A percentile compares a stretch with the other conserved stretches of the same genome.
phyloP scores from a whole-genome alignment of 345 rosid species.

The Pelargonium nanum region DNA sequence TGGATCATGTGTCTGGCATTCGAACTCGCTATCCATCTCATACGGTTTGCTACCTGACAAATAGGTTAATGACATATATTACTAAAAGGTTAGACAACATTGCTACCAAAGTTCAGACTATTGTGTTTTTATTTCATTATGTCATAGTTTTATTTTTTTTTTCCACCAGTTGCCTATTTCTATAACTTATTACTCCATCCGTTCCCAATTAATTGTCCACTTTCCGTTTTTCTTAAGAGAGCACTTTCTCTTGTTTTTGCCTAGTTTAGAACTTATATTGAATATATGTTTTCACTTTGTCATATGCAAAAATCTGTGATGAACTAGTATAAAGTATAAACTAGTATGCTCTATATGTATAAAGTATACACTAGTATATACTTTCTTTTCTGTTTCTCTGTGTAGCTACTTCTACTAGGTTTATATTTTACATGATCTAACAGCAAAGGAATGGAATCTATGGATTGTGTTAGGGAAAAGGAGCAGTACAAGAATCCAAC shows the following conservation, averaged over 20 bases:
- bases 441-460: slow-evolving; percentile 5
- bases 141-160: not conserved
- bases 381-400: not conserved
- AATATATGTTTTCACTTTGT: too few species aligned
- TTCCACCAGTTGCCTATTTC: too few species aligned
- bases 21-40: slow-evolving; percentile 59
- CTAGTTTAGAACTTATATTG: too few species aligned
- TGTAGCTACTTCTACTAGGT: not conserved
- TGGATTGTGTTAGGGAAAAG: slow-evolving; percentile 50
- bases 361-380: not conserved
- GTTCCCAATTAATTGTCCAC: too few species aligned
- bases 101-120: not conserved
- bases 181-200: too few species aligned
- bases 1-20: slow-evolving; percentile 48
- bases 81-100: slow-evolving; percentile 63
- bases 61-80: slow-evolving; percentile 68
- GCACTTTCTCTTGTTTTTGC: too few species aligned
- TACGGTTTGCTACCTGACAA: slow-evolving; percentile 80
- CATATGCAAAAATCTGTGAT: not conserved
- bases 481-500: slow-evolving; percentile 65
- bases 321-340: too few species aligned
- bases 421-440: not conserved
- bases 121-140: too few species aligned
- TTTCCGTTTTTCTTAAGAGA: too few species aligned
- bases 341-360: not conserved